These are phyloP conservation scores for Alternaria conjuncta DNA, from an alignment of 2,329 filamentous ascomycete species.

Conservation along the genomic window DNA sequence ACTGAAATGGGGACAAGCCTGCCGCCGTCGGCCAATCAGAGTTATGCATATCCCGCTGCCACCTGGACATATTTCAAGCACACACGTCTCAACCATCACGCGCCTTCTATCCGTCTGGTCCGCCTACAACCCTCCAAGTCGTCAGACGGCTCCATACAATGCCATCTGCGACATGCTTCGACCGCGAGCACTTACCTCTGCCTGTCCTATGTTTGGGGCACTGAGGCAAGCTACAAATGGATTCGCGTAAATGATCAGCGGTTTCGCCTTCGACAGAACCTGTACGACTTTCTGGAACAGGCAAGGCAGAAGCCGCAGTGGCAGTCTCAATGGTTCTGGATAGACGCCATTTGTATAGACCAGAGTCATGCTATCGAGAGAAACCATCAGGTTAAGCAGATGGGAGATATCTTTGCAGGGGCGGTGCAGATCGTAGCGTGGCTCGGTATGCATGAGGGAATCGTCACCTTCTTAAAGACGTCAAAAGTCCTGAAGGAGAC, in stretches of 20 bases:
- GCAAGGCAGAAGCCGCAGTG: neutral
- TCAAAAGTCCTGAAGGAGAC: no score
- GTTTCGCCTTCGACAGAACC: neutral
- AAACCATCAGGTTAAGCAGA: neutral
- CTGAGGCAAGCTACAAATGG: neutral
- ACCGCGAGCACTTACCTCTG: neutral
- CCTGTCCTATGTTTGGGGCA: neutral
- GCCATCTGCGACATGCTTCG: neutral
- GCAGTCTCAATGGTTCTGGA: neutral
- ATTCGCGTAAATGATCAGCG: neutral
- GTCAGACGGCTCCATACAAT: neutral
- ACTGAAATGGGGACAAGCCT: no score
- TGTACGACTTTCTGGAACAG: neutral
- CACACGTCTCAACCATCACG: neutral
- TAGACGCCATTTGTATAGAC: neutral
- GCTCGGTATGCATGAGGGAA: accelerated
- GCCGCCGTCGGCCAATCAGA: no score
- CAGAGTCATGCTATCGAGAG: neutral
- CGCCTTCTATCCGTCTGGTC: neutral
- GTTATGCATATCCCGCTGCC: no score
- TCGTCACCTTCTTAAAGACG: neutral
- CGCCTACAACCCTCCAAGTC: accelerated
- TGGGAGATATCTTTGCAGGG: neutral
- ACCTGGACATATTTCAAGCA: no score
- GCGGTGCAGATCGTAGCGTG: neutral